Evolutionary conservation across 2,329 filamentous ascomycete genomes (phyloP), one percentile per base, ranked within the genome.

Genomic region (Alternaria infectoria): DNA sequence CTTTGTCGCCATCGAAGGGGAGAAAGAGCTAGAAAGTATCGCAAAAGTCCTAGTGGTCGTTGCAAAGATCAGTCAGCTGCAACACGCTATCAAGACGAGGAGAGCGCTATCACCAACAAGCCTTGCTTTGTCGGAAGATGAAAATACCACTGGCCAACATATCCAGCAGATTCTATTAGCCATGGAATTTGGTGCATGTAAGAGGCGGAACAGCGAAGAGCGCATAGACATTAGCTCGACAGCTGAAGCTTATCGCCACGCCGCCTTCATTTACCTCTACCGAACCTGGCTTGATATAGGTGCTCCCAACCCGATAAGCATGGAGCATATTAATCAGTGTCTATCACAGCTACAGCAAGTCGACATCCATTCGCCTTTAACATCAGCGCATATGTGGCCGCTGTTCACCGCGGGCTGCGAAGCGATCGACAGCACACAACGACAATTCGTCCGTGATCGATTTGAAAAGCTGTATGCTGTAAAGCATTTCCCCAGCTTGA

Each of bases 181-280:
- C 5, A 64, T 76, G 67, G 62, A 70, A 15, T 71, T 73, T 12
- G 32, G 21, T 4, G 23, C 44, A 19, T 52, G 59, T 17, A 64
- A 65, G 15, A 50, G 36, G 3, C 32, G 28, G 15, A 28, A 54
- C 1, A 17, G 19, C 12, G 25, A 23, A 5, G 51, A 60, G 44
- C 19, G 54, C 11, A 32, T 50, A n/a, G 69, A 76, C 17, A 68
- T 75, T 13, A 52, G n/a, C 8, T 26, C 54, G 36, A 77, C 75
- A 11, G 72, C 74, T 13, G 67, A 74, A 61, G 73, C 74, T 6
- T 77, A 74, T 44, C 73, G 73, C 13, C 75, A 77, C 52, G 70
- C 75, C 30, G 75, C 75, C 2, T 76, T 77, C 62, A 77, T 77
- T 45, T 77, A 77, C 46, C 71, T 77, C 23, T 76, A 77, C 54